A percentile compares a stretch with the other conserved stretches of the same genome.
Conservation (phyloP, 345 rosid species). For the Litchi chinensis region DNA sequence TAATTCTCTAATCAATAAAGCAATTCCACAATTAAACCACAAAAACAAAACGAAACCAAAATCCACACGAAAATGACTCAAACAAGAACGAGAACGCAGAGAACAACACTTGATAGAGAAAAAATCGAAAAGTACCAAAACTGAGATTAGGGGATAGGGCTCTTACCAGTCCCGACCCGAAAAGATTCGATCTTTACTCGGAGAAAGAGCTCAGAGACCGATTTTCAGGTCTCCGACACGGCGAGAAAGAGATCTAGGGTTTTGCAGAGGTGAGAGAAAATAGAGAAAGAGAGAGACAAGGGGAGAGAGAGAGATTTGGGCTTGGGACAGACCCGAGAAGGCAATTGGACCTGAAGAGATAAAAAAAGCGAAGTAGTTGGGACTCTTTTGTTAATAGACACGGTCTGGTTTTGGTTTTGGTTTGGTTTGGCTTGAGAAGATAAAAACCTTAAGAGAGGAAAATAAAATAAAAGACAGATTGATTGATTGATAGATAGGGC, state of each 20-base stretch:
- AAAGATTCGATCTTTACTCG: conserved; percentile 17
- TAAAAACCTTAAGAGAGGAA: background rate
- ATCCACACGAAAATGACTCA: background rate
- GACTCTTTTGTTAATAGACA: conserved; percentile 5
- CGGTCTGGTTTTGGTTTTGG: conserved; percentile 3
- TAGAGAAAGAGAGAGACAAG: background rate
- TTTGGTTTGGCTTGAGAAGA: conserved; percentile 13
- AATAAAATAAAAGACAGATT: background rate
- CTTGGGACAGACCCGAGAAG: conserved; percentile 50
- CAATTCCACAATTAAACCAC: background rate
- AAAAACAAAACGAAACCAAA: background rate
- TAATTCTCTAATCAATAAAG: background rate
- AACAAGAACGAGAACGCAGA: no score
- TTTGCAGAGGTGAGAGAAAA: conserved; percentile 29
- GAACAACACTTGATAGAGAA: background rate
- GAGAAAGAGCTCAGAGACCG: conserved; percentile 20
- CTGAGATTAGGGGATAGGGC: background rate
- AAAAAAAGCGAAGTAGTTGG: background rate
- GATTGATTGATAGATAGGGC: background rate
- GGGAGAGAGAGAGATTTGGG: conserved; percentile 43
- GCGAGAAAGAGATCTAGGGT: conserved; percentile 39
- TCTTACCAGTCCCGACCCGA: conserved; percentile 15
- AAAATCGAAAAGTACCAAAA: background rate
- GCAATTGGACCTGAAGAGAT: conserved; percentile 49
- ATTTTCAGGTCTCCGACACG: conserved; percentile 10